Percentiles rank a stretch among this genome's conserved stretches.
phyloP scores from a whole-genome alignment of 176 grass and related monocot genomes.

The Phoenix roebelenii region DNA sequence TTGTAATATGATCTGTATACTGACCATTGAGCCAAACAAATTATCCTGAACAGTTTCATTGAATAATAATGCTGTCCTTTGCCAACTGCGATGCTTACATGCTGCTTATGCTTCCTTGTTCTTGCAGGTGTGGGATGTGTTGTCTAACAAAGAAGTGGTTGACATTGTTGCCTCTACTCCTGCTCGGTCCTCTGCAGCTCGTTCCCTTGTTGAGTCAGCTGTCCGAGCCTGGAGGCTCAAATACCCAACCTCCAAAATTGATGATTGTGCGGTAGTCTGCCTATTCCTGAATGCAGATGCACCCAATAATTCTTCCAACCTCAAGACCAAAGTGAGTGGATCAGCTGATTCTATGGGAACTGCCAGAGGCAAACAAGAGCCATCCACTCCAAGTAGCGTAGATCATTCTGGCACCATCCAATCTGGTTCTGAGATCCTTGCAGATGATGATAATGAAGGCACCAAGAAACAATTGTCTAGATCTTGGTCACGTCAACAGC shows the following conservation, averaged over 20 bases:
- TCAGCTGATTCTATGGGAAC: slow-evolving; percentile 13
- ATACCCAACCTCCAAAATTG: slow-evolving; percentile 58
- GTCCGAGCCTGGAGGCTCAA: slow-evolving; percentile 50
- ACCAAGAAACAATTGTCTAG: not conserved
- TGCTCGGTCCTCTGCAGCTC: slow-evolving; percentile 29
- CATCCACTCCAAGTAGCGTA: slow-evolving; percentile 10
- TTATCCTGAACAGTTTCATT: no score
- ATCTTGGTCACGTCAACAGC: not conserved
- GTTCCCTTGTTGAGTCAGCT: slow-evolving; percentile 39
- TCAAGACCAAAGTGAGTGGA: not conserved
- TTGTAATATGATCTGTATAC: no score
- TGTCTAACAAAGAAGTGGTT: slow-evolving; percentile 65
- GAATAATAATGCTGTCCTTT: no score
- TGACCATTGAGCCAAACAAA: no score
- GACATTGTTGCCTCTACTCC: slow-evolving; percentile 45
- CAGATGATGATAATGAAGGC: slow-evolving; percentile 8
- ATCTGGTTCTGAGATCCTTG: not conserved
- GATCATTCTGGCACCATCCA: slow-evolving; percentile 2
- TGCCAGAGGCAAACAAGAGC: slow-evolving; percentile 10
- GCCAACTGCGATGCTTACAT: no score
- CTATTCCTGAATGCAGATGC: slow-evolving; percentile 41
- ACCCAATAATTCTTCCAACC: not conserved
- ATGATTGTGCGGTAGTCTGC: slow-evolving; percentile 58
- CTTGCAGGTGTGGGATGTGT: slow-evolving; percentile 70
- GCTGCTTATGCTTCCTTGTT: not conserved